A percentile compares a stretch with the other conserved stretches of the same genome.
Conservation (phyloP, 345 rosid genomes). For the Boechera divaricarpa region DNA sequence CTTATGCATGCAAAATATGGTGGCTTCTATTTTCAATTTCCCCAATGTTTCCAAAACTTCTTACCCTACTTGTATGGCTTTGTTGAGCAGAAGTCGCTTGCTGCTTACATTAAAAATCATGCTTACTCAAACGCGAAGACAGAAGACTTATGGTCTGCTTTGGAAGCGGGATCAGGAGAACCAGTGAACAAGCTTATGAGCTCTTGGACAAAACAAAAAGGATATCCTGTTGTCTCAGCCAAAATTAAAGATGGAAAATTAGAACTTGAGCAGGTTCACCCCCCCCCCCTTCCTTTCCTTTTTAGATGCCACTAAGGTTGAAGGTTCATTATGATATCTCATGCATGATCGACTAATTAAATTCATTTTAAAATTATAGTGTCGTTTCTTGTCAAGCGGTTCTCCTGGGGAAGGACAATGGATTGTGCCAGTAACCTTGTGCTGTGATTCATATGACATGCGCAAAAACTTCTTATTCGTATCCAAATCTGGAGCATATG, state of each 20-base stretch:
- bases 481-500: slow-evolving; percentile 62
- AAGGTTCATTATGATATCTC: slow-evolving; percentile 13
- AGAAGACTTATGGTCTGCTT: slow-evolving; percentile 89
- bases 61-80: slow-evolving; percentile 22
- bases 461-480: slow-evolving; percentile 74
- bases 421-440: slow-evolving; percentile 91
- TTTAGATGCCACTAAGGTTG: slow-evolving; percentile 4
- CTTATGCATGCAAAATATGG: slow-evolving; percentile 5
- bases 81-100: slow-evolving; percentile 78
- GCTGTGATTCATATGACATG: slow-evolving; percentile 74
- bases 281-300: too few species aligned
- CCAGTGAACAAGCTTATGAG: slow-evolving; percentile 94
- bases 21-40: slow-evolving; percentile 1
- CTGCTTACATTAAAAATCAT: slow-evolving; percentile 75
- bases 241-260: slow-evolving; percentile 68
- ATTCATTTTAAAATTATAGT: slow-evolving; percentile 49
- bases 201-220: slow-evolving; percentile 91
- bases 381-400: slow-evolving; percentile 89
- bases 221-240: slow-evolving; percentile 90
- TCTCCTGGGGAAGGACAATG: slow-evolving; percentile 85
- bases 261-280: slow-evolving; percentile 86
- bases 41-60: slow-evolving; percentile 9
- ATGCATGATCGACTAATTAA: slow-evolving; percentile 20
- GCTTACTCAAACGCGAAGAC: slow-evolving; percentile 92
- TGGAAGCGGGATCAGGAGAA: slow-evolving; percentile 87